Percentiles rank a stretch among this genome's conserved stretches.
phyloP scores from a whole-genome alignment of 225 moss, liverwort and hornwort species.

The Rhytidiadelphus loreus region DNA sequence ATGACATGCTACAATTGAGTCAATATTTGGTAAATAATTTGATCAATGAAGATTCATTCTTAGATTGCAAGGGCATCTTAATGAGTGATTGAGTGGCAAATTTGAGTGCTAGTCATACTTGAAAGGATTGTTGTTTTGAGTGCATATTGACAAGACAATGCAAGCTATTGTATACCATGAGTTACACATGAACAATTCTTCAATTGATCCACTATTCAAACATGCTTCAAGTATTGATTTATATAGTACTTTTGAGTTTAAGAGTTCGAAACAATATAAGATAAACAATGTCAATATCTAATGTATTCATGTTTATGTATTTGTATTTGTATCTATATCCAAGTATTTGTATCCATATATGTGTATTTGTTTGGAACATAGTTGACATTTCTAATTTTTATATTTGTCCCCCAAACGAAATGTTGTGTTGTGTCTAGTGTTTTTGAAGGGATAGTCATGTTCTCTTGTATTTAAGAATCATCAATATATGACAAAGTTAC shows the following conservation, averaged over 20 bases:
- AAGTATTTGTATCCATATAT: not conserved
- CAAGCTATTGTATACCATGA: not conserved
- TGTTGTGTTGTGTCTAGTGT: not conserved
- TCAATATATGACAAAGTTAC: too few species aligned
- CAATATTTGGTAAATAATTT: not conserved
- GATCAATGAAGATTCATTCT: not conserved
- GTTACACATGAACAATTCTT: not conserved
- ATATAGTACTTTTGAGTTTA: not conserved
- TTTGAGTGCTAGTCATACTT: not conserved
- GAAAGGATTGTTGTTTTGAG: not conserved
- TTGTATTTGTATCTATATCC: not conserved
- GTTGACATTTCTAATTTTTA: not conserved
- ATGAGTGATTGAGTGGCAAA: not conserved
- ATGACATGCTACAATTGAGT: not conserved
- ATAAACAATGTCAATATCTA: not conserved
- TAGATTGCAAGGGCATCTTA: not conserved
- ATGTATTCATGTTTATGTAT: not conserved
- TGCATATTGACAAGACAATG: not conserved
- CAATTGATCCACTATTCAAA: not conserved
- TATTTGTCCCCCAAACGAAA: not conserved
- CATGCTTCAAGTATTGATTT: not conserved
- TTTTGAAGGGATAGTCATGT: not conserved
- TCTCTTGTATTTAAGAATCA: not conserved
- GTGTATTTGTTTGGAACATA: not conserved
- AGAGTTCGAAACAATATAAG: not conserved